Percentiles rank a stretch among this genome's conserved stretches.
Evolutionary conservation across 805 yeast genomes (phyloP).

Genomic region (Maudiozyma pseudohumilis): DNA sequence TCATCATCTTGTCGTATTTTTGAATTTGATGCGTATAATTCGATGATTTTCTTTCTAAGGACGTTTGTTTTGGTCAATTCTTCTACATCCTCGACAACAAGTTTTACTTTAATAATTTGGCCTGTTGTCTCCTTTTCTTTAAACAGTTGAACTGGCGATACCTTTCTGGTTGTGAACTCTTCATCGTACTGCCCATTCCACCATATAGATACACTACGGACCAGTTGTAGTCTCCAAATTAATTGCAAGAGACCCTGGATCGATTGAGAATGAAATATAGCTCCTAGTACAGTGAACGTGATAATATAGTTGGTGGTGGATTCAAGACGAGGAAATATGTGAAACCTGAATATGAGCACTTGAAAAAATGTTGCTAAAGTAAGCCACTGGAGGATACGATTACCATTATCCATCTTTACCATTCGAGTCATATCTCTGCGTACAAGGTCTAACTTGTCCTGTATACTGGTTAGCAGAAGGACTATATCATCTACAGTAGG

Average conservation of each 20-base stretch:
- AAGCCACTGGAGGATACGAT: conserved; percentile 1
- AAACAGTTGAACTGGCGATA: neutral
- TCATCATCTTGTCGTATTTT: neutral
- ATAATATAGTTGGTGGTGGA: conserved; percentile 10
- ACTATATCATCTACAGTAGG: conserved; percentile 28
- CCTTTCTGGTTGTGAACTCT: neutral
- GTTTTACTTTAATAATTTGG: neutral
- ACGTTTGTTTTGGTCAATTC: neutral
- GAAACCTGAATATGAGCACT: conserved; percentile 8
- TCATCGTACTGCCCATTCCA: neutral
- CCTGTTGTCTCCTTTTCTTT: neutral
- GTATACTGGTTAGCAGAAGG: conserved; percentile 17
- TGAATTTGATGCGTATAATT: neutral
- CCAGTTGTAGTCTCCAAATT: conserved; percentile 19
- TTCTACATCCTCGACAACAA: neutral
- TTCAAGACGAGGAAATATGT: conserved; percentile 1
- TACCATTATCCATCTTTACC: neutral
- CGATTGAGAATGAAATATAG: conserved; percentile 21
- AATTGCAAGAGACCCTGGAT: conserved; percentile 21
- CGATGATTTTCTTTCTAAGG: neutral
- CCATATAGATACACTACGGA: conserved; percentile 13
- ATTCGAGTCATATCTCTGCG: conserved; percentile 10
- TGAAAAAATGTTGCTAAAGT: conserved; percentile 17
- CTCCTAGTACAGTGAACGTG: conserved; percentile 4
- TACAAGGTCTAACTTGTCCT: conserved; percentile 18